Conservation (phyloP, 75 land plant species). For the Selaginella tamariscina region DNA sequence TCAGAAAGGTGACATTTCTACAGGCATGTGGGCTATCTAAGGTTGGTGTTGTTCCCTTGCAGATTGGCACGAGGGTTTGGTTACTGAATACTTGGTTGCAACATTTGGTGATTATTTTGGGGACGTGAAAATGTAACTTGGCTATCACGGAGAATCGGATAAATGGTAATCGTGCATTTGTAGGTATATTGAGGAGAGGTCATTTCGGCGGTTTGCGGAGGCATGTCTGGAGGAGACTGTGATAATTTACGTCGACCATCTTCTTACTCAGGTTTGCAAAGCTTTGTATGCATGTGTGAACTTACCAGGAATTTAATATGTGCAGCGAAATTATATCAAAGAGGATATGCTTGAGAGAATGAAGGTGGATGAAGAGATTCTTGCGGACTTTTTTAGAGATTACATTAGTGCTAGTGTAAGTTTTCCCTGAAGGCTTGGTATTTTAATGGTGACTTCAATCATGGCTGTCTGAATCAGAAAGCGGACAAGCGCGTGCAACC, state of each 20-base stretch:
- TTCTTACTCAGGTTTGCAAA: slow-evolving; percentile 70
- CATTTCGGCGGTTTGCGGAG: slow-evolving; percentile 87
- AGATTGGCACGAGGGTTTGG: slow-evolving; percentile 89
- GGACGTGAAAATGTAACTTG: slow-evolving; percentile 72
- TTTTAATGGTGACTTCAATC: background rate
- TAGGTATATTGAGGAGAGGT: slow-evolving; percentile 93
- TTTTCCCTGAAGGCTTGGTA: slow-evolving; percentile 9
- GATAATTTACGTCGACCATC: slow-evolving; percentile 83
- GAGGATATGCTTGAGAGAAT: slow-evolving; percentile 88
- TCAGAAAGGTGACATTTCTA: slow-evolving; percentile 78
- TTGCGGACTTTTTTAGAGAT: slow-evolving; percentile 79
- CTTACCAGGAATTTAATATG: no score
- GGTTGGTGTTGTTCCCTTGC: background rate
- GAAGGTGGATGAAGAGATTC: slow-evolving; percentile 80
- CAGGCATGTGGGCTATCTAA: background rate
- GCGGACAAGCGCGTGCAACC: slow-evolving; percentile 77
- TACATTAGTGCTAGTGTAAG: slow-evolving; percentile 63
- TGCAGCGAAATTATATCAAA: slow-evolving; percentile 71
- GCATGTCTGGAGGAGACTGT: slow-evolving; percentile 92
- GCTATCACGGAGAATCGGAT: background rate
- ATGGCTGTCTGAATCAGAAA: slow-evolving; percentile 37
- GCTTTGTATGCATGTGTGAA: background rate
- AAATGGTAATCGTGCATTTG: slow-evolving; percentile 3
- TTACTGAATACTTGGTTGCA: slow-evolving; percentile 86
- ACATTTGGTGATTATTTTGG: slow-evolving; percentile 92